A percentile compares a stretch with the other conserved stretches of the same genome.
Evolutionary conservation across 345 rosid genomes (phyloP).

Genomic region (Sisymbrium irio): DNA sequence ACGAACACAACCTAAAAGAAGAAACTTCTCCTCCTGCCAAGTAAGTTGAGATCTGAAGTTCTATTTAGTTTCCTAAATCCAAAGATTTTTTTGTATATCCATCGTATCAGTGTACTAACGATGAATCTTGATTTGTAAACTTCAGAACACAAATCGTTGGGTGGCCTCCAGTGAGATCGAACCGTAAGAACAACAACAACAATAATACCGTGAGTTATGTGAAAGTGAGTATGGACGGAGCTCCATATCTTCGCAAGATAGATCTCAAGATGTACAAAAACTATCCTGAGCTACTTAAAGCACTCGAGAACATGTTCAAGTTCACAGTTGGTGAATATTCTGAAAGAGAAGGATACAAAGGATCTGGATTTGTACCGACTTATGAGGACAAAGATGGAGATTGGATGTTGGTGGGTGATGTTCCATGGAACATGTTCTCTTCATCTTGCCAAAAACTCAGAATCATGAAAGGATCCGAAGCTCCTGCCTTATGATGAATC

Average conservation of each 20-base stretch:
- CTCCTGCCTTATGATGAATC: conserved; percentile 24
- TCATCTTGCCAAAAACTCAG: conserved; percentile 77
- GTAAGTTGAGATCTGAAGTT: conserved; percentile 46
- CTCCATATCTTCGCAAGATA: conserved; percentile 77
- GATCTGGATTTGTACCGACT: conserved; percentile 68
- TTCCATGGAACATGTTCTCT: conserved; percentile 86
- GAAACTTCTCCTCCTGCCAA: conserved; percentile 45
- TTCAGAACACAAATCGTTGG: conserved; percentile 69
- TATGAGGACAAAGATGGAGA: conserved; percentile 89
- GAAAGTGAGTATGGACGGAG: conserved; percentile 92
- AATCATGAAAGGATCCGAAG: conserved; percentile 86
- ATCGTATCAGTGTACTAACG: not conserved
- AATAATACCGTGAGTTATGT: conserved; percentile 49
- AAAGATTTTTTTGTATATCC: not conserved
- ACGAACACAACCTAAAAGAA: conserved; percentile 5
- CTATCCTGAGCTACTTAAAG: conserved; percentile 54
- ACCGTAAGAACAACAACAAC: conserved; percentile 28
- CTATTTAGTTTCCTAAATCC: not conserved
- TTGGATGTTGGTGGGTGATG: conserved; percentile 90
- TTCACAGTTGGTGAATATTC: conserved; percentile 59
- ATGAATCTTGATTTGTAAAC: conserved; percentile 1
- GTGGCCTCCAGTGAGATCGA: conserved; percentile 75
- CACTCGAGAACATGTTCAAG: conserved; percentile 73
- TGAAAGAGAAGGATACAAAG: conserved; percentile 72
- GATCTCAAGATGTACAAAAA: conserved; percentile 60